Evolutionary conservation across 495 filamentous ascomycete genomes (phyloP), one percentile per base, ranked within the genome.

Genomic region (Neurospora discreta): DNA sequence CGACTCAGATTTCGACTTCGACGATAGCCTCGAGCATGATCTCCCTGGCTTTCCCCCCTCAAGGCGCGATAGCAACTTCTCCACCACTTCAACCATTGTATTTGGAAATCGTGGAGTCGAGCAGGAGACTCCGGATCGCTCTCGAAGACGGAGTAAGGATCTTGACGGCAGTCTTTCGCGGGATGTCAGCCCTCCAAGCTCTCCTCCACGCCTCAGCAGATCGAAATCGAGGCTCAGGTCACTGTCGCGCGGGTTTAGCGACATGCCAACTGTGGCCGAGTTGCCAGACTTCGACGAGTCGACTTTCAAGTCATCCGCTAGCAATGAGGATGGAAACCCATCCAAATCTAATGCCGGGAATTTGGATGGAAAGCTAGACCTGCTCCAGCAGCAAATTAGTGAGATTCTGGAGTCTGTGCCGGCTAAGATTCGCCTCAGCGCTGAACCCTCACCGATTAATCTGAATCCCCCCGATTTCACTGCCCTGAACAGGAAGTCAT

Each of bases 371-470:
- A 65, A 65, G 26, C 8, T 65, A 15, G 90, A 91, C 71, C 88
- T 91, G 43, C 85, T 99, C 5, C 93, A 97, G 75, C 88, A 91
- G 69, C 93, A 94, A 73, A 94, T 99, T 67, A 91, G 87, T 78
- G 89, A 91, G 23, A 92, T 99, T 68, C 85, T 99, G 10, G 89
- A 90, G 65, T 89, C 86, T 11, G 89, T 99, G 39, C 93, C 94
- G 41, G 89, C 91, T 20, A 88, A 88, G 43, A 96, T 99, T 73
- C 90, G 89, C 60, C 86, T 98, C 42, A 89, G 88, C 7, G 86
- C 88, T 20, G 85, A 85, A 13, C 81, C 85, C 69, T 75, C 81
- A 7, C 39, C 77, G 2, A 73, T 83, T 60, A 85, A 85, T 71
- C 75, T 86, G 39, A 85, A 85, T 73, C 83, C 84, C 4, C 83